Evolutionary conservation across 768 basidiomycete genomes (phyloP), one percentile per base, ranked within the genome.

Genomic region (Pholiota microspora): DNA sequence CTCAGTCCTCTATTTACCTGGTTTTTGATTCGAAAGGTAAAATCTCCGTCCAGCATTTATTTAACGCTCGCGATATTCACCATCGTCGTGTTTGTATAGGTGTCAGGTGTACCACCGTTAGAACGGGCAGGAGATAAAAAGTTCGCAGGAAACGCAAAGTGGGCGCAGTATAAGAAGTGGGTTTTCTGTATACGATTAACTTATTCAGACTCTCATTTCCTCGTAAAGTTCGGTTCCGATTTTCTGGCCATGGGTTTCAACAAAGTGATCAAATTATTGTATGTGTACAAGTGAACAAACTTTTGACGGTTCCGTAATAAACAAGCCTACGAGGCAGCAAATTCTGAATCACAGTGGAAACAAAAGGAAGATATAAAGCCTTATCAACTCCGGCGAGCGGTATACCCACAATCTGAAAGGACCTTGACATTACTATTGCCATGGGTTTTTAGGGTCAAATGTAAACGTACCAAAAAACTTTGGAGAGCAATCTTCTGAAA

Each of bases 71-170:
- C 32, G 12, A 23, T 44, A n/a, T 16, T 49, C 13, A 16, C 36
- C 23, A 34, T 5, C 21, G 21, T 7, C 25, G 2, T 34, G n/a
- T 46, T 51, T 7, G 60, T 60, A 21, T 21, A 85, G 78, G 74
- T 79, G 4, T 86, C 86, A 6, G 87, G 87, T 15, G 81, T 90
- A n/a, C 89, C 88, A 1, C 80, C 81, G 2, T 77, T 90, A 15
- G 89, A 91, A 71, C 69, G 67, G 45, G 66, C 75, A 3, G 81
- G 76, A 2, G 74, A 87, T 59, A 79, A 80, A 69, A 82, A 78
- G 62, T 85, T 75, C 56, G 78, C 76, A 0, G 64, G 72, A 15
- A 80, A 87, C 61, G 73, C 73, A 0, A 76, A 77, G 51, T 88
- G 82, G 79, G 68, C 77, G 55, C 69, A 78, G 48, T 87, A 87